Evolutionary conservation across 2,329 filamentous ascomycete species (phyloP).

Genomic region (Pseudocercospora vitis): DNA sequence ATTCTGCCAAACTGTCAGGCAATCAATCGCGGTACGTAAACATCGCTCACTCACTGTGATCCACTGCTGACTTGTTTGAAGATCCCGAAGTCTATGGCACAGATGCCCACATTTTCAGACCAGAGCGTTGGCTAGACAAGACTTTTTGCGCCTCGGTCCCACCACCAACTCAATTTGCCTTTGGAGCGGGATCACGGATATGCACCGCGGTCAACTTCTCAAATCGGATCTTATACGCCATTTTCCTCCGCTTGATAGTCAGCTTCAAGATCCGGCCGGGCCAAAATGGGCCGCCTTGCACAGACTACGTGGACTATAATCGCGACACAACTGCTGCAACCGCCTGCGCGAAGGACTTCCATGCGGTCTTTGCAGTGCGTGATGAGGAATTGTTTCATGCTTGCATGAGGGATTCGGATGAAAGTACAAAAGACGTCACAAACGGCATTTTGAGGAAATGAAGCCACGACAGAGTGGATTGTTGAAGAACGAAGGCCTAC

Average conservation of each 20-base stretch:
- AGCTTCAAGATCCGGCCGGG: constrained; percentile 1
- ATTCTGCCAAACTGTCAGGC: constrained; percentile 11
- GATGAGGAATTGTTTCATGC: neutral
- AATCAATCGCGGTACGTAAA: constrained; percentile 1
- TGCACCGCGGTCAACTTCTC: constrained; percentile 8
- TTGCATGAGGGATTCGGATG: neutral
- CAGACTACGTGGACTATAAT: constrained; percentile 7
- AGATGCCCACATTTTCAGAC: constrained; percentile 18
- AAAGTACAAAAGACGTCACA: neutral
- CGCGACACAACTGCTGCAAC: constrained; percentile 3
- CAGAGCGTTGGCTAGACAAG: constrained; percentile 30
- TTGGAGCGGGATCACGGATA: constrained; percentile 4
- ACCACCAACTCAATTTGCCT: constrained; percentile 6
- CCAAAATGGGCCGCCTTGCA: neutral
- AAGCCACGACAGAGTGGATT: neutral
- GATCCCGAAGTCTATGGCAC: constrained; percentile 7
- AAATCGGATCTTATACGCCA: constrained; percentile 1
- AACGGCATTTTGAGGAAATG: constrained; percentile 5
- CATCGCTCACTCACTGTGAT: neutral
- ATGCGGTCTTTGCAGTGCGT: neutral
- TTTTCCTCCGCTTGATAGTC: neutral
- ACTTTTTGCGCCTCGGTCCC: neutral
- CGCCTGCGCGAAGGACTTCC: constrained; percentile 8
- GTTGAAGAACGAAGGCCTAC: too few relatives aligned
- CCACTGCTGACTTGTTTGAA: neutral